Evolutionary conservation across 306 rosid genomes (phyloP), one percentile per base, ranked within the genome.

Genomic region (Senna siamea): DNA sequence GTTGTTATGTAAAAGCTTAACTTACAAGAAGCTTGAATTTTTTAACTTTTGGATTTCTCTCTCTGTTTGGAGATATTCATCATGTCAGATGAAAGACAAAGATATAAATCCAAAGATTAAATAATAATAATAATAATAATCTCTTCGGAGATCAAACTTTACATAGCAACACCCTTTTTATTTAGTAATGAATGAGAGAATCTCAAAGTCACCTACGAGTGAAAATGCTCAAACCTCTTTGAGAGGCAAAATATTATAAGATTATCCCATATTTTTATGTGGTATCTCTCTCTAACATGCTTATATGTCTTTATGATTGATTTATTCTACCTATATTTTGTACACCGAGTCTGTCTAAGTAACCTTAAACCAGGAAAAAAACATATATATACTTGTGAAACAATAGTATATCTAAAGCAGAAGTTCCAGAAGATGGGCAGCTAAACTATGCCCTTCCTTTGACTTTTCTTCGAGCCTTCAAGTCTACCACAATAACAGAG

Each of bases 381-480:
- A 4, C 13, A 7, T 37, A 12, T 26, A 26, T 26, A 59, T 68
- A 70, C 65, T 71, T 19, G 7, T 38, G 55, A 53, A 64, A 28
- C 38, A 70, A 64, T 28, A 79, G 68, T 58, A 58, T 44, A 67
- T 72, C 50, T 70, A 18, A 76, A 76, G 63, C 9, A 35, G 22
- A 63, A 13, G 52, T 50, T 76, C 53, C 69, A 61, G 17, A 52
- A 20, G 26, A 63, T 64, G 22, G 66, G 37, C 7, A n/a, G n/a
- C 32, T 15, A 64, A n/a, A n/a, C 52, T 76, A 78, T 47, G 91
- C 30, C 70, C 79, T 89, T 62, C 67, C 81, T 86, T 83, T 92
- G 46, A 88, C 53, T 75, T 88, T 92, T 87, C 97, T 92, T 69
- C 80, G 84, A 69, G 87, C 71, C 88, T 89, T 92, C 74, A 92